Percentiles rank a stretch among this genome's conserved stretches.
Conservation (phyloP, 2,329 filamentous ascomycete genomes). For the Fonsecaea pedrosoi region DNA sequence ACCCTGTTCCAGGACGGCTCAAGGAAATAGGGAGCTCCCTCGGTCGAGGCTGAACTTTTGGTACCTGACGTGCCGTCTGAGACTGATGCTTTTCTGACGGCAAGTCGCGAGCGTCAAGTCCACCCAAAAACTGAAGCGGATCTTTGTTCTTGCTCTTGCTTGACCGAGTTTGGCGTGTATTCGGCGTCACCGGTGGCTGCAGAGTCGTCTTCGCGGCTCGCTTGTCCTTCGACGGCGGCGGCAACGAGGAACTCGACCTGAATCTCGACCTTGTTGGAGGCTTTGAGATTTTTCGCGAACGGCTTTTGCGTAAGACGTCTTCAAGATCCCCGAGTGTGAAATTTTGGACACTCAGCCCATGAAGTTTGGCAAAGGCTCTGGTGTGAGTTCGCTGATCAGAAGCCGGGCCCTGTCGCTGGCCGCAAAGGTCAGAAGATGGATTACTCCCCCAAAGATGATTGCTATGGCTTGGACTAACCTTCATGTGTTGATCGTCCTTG, state of each 20-base stretch:
- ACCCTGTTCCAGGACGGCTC: too few relatives aligned
- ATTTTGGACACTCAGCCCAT: constrained; percentile 10
- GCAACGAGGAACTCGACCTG: constrained; percentile 3
- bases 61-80: not conserved
- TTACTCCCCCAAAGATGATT: constrained; percentile 5
- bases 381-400: constrained; percentile 9
- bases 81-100: constrained; percentile 3
- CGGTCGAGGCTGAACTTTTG: not conserved
- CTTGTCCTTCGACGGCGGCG: not conserved
- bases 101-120: constrained; percentile 6
- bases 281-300: too few relatives aligned
- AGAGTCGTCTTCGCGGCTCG: constrained; percentile 3
- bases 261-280: not conserved
- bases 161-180: constrained; percentile 3
- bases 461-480: constrained; percentile 5
- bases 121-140: not conserved
- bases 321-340: not conserved
- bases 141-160: constrained; percentile 2
- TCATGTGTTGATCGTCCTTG: constrained; percentile 2
- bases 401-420: not conserved
- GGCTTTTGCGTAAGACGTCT: not conserved
- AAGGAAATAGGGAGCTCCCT: too few relatives aligned
- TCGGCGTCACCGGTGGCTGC: constrained; percentile 2
- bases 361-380: constrained; percentile 11
- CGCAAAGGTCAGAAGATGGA: constrained; percentile 4